Evolutionary conservation across 1,139 yeast species (phyloP).

Genomic region (Spathaspora jeffriesii): DNA sequence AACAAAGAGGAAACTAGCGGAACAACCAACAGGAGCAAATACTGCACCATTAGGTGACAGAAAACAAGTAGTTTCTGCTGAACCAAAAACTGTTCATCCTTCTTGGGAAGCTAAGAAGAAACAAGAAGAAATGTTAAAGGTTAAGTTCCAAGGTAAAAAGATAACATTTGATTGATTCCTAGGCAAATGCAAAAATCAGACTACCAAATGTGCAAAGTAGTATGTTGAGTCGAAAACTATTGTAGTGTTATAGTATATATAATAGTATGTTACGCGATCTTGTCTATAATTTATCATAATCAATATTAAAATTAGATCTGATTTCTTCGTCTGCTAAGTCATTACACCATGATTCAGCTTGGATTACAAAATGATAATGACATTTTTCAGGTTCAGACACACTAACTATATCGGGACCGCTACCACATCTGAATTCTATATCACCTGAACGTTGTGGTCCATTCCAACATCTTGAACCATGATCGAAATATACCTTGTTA

Average conservation of each 20-base stretch:
- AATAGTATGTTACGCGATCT: background rate
- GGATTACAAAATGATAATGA: conserved; percentile 63
- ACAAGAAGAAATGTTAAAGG: conserved; percentile 67
- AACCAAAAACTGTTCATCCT: conserved; percentile 62
- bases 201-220: too few relatives aligned
- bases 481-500: conserved; percentile 42
- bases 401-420: conserved; percentile 49
- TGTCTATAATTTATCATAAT: conserved; percentile 22
- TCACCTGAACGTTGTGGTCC: conserved; percentile 82
- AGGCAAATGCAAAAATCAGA: too few relatives aligned
- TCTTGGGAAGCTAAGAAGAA: conserved; percentile 91
- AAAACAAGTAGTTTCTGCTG: conserved; percentile 15
- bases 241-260: background rate
- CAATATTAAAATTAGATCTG: conserved; percentile 24
- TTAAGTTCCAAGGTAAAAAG: conserved; percentile 83
- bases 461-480: conserved; percentile 94
- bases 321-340: conserved; percentile 32
- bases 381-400: conserved; percentile 93
- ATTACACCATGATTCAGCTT: conserved; percentile 73
- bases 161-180: conserved; percentile 55
- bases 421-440: conserved; percentile 71
- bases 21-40: conserved; percentile 40
- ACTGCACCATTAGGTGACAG: conserved; percentile 41
- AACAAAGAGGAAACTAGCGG: conserved; percentile 43
- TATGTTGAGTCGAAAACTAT: too few relatives aligned